Conservation (phyloP, 2,329 filamentous ascomycete species). For the Achaetomium macrosporum region DNA sequence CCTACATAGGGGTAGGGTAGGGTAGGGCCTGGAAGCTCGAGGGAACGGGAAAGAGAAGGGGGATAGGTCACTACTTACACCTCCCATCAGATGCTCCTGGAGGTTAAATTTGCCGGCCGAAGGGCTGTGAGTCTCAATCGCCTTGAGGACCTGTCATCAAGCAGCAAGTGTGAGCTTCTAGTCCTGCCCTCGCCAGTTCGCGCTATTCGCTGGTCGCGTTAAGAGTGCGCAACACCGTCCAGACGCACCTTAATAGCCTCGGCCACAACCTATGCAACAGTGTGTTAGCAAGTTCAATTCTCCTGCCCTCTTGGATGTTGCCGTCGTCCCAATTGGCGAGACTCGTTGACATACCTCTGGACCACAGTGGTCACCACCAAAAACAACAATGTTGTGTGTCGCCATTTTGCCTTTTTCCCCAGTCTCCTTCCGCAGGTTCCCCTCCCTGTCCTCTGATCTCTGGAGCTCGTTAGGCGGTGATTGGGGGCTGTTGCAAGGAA, state of each 20-base stretch:
- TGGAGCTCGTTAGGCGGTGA: no score
- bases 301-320: not conserved
- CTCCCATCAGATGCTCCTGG: constrained; percentile 82
- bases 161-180: constrained; percentile 27
- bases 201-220: no score
- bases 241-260: constrained; percentile 90
- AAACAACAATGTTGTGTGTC: constrained; percentile 71
- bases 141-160: constrained; percentile 61
- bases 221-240: no score
- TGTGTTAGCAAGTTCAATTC: constrained; percentile 2
- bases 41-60: not conserved
- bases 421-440: no score
- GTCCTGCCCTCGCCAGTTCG: no score
- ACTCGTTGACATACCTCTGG: constrained; percentile 76
- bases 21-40: no score
- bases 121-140: constrained; percentile 65
- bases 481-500: no score
- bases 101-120: constrained; percentile 77
- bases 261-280: constrained; percentile 60
- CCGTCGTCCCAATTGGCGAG: no score
- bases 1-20: not conserved
- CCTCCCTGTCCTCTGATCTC: no score
- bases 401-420: constrained; percentile 47
- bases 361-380: constrained; percentile 78
- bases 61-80: constrained; percentile 55